Evolutionary conservation across 2,329 filamentous ascomycete species (phyloP).

Genomic region (Cadophora sp.): DNA sequence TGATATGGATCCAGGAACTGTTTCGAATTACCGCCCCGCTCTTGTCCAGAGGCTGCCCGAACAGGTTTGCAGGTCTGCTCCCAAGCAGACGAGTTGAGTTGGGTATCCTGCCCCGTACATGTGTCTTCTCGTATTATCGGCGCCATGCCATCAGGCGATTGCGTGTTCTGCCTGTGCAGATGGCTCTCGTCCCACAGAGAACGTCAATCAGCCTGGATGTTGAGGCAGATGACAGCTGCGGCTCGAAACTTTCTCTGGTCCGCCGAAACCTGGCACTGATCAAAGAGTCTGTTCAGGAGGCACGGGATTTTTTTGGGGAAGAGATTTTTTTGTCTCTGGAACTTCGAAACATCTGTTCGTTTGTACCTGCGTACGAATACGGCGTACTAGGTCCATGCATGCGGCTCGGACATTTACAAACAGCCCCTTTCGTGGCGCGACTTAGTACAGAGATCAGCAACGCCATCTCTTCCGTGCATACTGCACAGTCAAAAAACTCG

Average conservation of each 20-base stretch:
- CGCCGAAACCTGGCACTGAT: too few species aligned
- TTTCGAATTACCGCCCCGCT: neutral
- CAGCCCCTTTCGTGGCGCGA: neutral
- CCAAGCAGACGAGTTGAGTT: neutral
- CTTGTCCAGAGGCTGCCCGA: neutral
- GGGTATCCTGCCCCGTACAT: neutral
- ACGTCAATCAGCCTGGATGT: neutral
- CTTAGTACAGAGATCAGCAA: neutral
- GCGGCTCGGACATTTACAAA: constrained; percentile 3
- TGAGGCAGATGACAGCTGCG: neutral
- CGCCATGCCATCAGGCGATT: neutral
- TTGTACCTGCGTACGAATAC: neutral
- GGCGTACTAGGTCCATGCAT: neutral
- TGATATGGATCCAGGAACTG: neutral
- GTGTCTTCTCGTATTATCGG: neutral
- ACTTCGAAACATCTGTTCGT: neutral
- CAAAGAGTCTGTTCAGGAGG: neutral
- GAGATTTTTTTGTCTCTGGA: neutral
- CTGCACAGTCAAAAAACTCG: neutral
- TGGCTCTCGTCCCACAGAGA: neutral
- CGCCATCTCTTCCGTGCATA: neutral
- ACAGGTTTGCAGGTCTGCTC: neutral
- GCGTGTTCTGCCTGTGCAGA: neutral
- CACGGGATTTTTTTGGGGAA: too few species aligned
- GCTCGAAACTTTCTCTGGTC: neutral